phyloP scores from a whole-genome alignment of 768 basidiomycete genomes.

The Leccinum pellstonianum region DNA sequence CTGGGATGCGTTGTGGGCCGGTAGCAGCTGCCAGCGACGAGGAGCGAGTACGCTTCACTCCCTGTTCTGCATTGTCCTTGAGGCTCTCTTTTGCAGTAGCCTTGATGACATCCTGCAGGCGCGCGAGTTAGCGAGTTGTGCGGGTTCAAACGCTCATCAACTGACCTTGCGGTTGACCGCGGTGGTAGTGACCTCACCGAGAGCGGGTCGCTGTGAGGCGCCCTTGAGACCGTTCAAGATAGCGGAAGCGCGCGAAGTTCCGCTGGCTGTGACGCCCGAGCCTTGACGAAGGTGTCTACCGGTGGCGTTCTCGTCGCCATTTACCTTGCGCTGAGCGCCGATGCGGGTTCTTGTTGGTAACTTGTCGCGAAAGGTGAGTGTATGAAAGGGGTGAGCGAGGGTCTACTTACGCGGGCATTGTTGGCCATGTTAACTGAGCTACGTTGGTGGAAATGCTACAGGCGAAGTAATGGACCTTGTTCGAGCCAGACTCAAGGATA shows the following conservation, averaged over 20 bases:
- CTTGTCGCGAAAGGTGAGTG: conserved; percentile 36
- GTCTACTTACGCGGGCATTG: conserved; percentile 53
- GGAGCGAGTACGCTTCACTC: conserved; percentile 57
- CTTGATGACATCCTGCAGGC: conserved; percentile 40
- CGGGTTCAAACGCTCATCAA: conserved; percentile 4
- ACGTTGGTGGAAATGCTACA: conserved; percentile 25
- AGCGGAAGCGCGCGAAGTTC: conserved; percentile 50
- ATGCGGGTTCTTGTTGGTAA: conserved; percentile 65
- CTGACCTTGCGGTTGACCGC: conserved; percentile 77
- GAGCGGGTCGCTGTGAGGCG: conserved; percentile 62
- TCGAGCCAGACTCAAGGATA: conserved; percentile 7
- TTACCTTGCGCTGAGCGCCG: conserved; percentile 61
- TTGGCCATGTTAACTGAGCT: conserved; percentile 48
- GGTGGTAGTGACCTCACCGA: conserved; percentile 78
- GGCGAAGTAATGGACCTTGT: conserved; percentile 14
- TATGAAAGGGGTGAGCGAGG: neutral
- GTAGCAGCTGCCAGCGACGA: conserved; percentile 63
- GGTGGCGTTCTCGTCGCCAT: conserved; percentile 77
- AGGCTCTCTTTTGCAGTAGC: conserved; percentile 50
- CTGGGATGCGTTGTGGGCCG: conserved; percentile 66
- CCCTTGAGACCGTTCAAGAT: conserved; percentile 48
- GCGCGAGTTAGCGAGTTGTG: conserved; percentile 1
- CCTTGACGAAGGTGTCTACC: conserved; percentile 64
- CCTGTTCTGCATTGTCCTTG: conserved; percentile 57
- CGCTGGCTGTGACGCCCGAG: conserved; percentile 46